Evolutionary conservation across 495 filamentous ascomycete genomes (phyloP), one percentile per base, ranked within the genome.

Genomic region (Lichenothelia convexa): DNA sequence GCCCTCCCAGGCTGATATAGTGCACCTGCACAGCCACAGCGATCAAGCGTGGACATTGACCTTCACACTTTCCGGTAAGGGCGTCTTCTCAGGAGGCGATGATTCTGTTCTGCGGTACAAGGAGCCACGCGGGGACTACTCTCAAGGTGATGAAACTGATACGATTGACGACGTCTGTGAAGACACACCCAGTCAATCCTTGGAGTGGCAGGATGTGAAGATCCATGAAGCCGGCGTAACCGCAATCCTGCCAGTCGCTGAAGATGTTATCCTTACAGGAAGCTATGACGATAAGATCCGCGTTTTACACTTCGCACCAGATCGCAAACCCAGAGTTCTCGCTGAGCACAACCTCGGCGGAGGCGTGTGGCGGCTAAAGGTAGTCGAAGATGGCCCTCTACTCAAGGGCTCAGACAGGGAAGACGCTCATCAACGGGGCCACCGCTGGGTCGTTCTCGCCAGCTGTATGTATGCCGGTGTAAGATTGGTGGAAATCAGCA

Each of bases 381-480:
- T 80, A 30, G 47, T 85, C 15, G 39, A 49, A 15, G 44, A 51
- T 12, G 16, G 15, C 8, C 22, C 20, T 3, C 15, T 18, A 29
- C 9, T 29, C 24, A 29, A 13, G 24, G 24, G 2, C 15, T 9
- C 24, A 1, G 9, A 2, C 15, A 9, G 2, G 9, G 15, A 9
- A 29, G 24, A 13, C 9, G 2, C 24, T 9, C 24, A 13, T 29
- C 24, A 29, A 13, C 9, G 24, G 24, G 9, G 24, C 2, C 9
- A 33, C 17, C 13, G 35, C 11, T 66, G 65, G 6, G 44, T 67
- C 31, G 64, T 95, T 18, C 59, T 97, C 39, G 89, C 78, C 11
- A 89, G 81, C 33, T 94, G 87, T 48, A 95, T 95, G 89, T 80
- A 93, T 59, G 81, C 74, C 1, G 89, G 89, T 11, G 68, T 68